Evolutionary conservation across 352 stramenopile genomes (phyloP).

Genomic region (Phytophthora foliorum): DNA sequence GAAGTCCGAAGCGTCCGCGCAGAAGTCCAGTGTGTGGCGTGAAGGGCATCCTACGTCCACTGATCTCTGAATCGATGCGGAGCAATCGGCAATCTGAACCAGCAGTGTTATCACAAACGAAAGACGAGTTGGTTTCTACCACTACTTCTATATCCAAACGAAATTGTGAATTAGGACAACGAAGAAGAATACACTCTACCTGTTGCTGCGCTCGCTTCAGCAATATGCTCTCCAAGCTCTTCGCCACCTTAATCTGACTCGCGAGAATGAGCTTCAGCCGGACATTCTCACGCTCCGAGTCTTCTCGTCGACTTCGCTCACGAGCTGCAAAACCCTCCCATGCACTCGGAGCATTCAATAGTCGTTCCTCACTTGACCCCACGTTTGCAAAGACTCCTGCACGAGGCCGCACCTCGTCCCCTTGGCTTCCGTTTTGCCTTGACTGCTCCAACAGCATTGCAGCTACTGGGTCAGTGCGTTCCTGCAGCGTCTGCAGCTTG

Average conservation of each 20-base stretch:
- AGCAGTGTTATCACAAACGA: neutral
- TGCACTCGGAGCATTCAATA: neutral
- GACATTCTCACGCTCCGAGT: conserved; percentile 43
- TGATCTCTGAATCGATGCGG: conserved; percentile 23
- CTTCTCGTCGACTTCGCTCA: conserved; percentile 12
- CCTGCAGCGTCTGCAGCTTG: conserved; percentile 30
- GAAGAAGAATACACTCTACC: conserved; percentile 12
- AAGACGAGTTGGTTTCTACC: neutral
- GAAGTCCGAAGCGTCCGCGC: conserved; percentile 35
- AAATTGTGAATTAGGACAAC: neutral
- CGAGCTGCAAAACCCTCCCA: conserved; percentile 30
- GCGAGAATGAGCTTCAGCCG: conserved; percentile 47
- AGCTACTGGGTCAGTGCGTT: neutral
- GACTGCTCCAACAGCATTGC: neutral
- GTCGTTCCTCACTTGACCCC: neutral
- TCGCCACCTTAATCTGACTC: conserved; percentile 58
- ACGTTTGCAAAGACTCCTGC: neutral
- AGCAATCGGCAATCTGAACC: conserved; percentile 28
- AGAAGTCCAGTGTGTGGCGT: conserved; percentile 25
- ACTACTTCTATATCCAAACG: neutral
- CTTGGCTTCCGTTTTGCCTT: conserved; percentile 1
- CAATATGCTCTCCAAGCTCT: conserved; percentile 51
- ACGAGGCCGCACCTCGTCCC: neutral
- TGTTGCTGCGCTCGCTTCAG: conserved; percentile 33
- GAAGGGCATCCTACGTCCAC: conserved; percentile 23